Evolutionary conservation across 106 monocot species (phyloP), one percentile per base, ranked within the genome.

Genomic region (Allium fistulosum): DNA sequence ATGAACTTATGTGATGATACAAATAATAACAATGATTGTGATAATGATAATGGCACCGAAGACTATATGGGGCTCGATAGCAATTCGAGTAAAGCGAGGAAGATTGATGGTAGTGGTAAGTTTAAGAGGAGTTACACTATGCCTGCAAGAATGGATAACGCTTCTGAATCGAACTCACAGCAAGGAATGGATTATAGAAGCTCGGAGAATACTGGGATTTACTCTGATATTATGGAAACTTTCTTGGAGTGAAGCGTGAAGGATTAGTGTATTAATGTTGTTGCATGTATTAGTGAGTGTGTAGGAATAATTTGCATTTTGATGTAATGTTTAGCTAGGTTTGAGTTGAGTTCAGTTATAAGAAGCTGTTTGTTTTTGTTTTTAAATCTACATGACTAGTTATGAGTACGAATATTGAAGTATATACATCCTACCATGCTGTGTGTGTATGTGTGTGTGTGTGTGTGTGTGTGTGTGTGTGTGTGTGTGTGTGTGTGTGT

Each of bases 91-190:
- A 91, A 80, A 67, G 65, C 53, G 52, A 76, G 79, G 67, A 84
- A 73, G 73, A 75, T 82, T 62, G 91, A 87, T 9, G 67, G 59
- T 63, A 76, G 66, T 46, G 68, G 48, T 59, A 82, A 83, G 77
- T 91, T 91, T 71, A 91, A 84, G 75, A 81, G 91, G 81, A 91
- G 91, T 73, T 87, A 87, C 75, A 91, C 91, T 4, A 66, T 91
- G 81, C 87, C 91, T 7, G 82, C 77, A 2, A 74, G 91, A 46
- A 87, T 84, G 84, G 71, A 57, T 4, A 67, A 82, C 10, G 26
- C 60, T 8, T 62, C 63, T 63, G 62, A 27, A 63, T 50, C 65
- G 45, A 4, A n/a, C 13, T 13, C 10, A 2, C 57, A 53, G 45
- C 57, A 66, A 26, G 48, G 47, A 9, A 74, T 74, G 73, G 73